Evolutionary conservation across 2,329 filamentous ascomycete species (phyloP).

Genomic region (Triangularia verruculosa): DNA sequence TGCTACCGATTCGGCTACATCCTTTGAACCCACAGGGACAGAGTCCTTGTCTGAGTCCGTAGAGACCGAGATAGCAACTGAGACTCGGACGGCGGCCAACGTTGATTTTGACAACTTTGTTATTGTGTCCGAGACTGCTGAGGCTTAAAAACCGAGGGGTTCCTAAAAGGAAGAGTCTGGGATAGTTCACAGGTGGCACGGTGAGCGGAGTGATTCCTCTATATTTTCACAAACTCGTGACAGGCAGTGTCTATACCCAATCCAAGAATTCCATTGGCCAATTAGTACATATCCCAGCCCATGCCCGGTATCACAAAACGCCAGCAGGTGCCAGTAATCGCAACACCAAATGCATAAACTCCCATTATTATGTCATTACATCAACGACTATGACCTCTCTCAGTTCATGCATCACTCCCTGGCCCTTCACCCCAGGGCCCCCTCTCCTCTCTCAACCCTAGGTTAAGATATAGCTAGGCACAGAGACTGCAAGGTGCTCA

Average conservation of each 20-base stretch:
- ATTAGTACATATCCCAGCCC: not conserved
- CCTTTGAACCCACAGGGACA: not conserved
- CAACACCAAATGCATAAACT: not conserved
- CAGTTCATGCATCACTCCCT: not conserved
- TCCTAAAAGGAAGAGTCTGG: no score
- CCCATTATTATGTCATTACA: slow-evolving; percentile 1
- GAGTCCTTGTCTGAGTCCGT: not conserved
- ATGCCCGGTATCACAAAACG: not conserved
- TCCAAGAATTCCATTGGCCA: not conserved
- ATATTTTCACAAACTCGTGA: not conserved
- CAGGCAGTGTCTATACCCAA: not conserved
- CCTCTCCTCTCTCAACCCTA: not conserved
- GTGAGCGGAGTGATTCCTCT: no score
- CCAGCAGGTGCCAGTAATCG: not conserved
- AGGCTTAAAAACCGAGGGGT: not conserved
- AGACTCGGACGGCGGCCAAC: not conserved
- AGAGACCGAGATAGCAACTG: not conserved
- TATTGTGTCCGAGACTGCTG: not conserved
- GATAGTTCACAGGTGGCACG: no score
- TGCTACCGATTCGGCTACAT: not conserved
- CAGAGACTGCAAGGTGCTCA: not conserved
- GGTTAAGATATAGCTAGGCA: not conserved
- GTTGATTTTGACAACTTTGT: slow-evolving; percentile 3
- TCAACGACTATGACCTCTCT: not conserved
- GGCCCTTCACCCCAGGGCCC: not conserved